These are phyloP conservation scores for Solanum raphanifolium DNA, from an alignment of 257 asterid genomes.

Conservation along the genomic window DNA sequence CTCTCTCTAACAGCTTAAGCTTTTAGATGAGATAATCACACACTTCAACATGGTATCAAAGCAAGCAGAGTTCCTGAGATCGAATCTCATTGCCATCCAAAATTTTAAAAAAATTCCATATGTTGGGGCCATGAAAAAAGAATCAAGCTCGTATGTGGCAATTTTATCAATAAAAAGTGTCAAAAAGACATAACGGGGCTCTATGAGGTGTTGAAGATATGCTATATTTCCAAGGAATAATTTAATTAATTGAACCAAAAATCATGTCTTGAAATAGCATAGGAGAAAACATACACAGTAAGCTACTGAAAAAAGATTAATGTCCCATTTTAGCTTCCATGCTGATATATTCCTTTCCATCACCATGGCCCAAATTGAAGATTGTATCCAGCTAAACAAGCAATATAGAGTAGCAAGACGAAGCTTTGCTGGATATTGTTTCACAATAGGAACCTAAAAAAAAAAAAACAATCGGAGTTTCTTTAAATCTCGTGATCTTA, in stretches of 20 bases:
- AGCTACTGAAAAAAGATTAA: conserved; percentile 45
- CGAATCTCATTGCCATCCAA: not conserved
- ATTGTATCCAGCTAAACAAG: conserved; percentile 54
- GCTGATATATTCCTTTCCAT: conserved; percentile 40
- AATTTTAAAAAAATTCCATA: no score
- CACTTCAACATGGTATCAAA: not conserved
- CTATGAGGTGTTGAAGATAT: not conserved
- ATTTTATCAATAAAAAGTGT: not conserved
- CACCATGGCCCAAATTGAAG: conserved; percentile 39
- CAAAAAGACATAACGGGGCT: not conserved
- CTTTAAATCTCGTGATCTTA: no score
- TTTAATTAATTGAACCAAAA: not conserved
- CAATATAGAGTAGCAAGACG: conserved; percentile 47
- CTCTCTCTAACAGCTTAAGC: rapidly evolving
- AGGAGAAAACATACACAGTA: conserved; percentile 43
- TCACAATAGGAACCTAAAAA: conserved; percentile 37
- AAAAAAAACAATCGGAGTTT: rapidly evolving
- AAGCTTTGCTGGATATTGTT: conserved; percentile 44
- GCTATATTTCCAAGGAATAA: not conserved
- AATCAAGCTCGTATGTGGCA: rapidly evolving
- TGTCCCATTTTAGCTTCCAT: conserved; percentile 59
- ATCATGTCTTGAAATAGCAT: not conserved
- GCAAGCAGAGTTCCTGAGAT: no score
- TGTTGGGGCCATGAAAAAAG: rapidly evolving
- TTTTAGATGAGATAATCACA: not conserved